phyloP scores from a whole-genome alignment of 2,329 filamentous ascomycete genomes.

The Elsinoe arachidis region DNA sequence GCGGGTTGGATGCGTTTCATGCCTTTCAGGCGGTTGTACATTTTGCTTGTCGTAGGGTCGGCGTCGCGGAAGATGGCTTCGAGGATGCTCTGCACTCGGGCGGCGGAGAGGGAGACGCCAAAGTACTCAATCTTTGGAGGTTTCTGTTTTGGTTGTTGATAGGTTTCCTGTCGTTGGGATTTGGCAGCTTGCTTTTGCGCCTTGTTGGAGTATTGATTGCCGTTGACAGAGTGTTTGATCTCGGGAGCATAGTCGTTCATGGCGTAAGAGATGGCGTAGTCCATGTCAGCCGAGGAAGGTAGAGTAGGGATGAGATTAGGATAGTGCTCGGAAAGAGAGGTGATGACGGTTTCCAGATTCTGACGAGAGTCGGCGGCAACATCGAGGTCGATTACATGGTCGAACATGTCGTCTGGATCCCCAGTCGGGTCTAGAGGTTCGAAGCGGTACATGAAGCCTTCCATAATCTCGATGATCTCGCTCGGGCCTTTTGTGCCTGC shows the following conservation, averaged over 20 bases:
- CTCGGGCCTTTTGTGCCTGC: constrained; percentile 60
- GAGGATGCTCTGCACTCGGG: constrained; percentile 50
- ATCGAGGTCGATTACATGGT: constrained; percentile 76
- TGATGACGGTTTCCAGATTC: constrained; percentile 75
- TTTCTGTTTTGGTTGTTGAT: constrained; percentile 21
- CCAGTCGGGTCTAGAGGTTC: constrained; percentile 61
- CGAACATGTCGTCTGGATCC: constrained; percentile 73
- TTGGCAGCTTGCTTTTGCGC: constrained; percentile 8
- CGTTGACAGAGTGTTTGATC: constrained; percentile 64
- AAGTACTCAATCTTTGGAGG: constrained; percentile 56
- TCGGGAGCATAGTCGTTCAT: constrained; percentile 69
- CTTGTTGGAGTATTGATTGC: constrained; percentile 31
- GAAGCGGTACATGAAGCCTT: constrained; percentile 81
- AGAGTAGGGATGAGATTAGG: constrained; percentile 65
- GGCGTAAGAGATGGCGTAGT: constrained; percentile 67
- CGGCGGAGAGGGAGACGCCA: constrained; percentile 46
- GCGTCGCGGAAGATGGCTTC: constrained; percentile 58
- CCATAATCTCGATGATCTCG: constrained; percentile 87
- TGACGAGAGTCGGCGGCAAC: constrained; percentile 65
- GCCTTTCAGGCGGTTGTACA: constrained; percentile 69
- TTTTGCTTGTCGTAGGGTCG: constrained; percentile 47
- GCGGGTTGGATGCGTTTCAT: constrained; percentile 67
- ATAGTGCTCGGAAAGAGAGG: constrained; percentile 63
- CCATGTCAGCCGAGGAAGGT: constrained; percentile 65
- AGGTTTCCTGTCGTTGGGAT: constrained; percentile 14